A percentile compares a stretch with the other conserved stretches of the same genome.
Evolutionary conservation across 78 protist species (phyloP).

Genomic region (Diacronema lutheri): DNA sequence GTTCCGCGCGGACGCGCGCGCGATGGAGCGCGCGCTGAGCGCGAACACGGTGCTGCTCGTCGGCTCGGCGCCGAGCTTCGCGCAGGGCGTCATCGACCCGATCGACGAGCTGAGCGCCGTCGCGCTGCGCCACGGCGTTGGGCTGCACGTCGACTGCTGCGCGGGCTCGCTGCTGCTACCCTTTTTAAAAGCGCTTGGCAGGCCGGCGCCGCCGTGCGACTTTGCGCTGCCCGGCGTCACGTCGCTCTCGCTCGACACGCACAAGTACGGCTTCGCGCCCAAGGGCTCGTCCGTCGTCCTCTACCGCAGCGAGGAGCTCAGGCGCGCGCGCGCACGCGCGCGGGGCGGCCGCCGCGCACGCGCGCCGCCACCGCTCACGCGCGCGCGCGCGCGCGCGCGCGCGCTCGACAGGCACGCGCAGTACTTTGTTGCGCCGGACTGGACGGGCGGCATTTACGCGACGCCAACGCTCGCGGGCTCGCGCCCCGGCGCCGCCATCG

Average conservation of each 20-base stretch:
- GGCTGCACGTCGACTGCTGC: conserved; percentile 41
- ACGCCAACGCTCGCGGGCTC: conserved; percentile 83
- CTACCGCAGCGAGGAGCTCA: conserved; percentile 40
- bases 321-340: not conserved
- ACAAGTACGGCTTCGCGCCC: conserved; percentile 88
- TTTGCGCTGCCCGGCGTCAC: conserved; percentile 22
- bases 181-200: not conserved
- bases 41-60: conserved; percentile 36
- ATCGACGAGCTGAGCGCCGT: not conserved
- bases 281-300: conserved; percentile 79
- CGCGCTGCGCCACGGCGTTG: not conserved
- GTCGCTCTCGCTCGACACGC: conserved; percentile 73
- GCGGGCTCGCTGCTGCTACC: conserved; percentile 14
- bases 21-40: conserved; percentile 3
- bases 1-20: not conserved
- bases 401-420: not conserved
- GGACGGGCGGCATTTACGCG: conserved; percentile 83
- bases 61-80: conserved; percentile 27
- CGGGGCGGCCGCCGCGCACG: not conserved
- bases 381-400: too few species aligned
- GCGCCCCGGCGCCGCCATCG: conserved; percentile 80
- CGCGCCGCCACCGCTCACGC: too few species aligned
- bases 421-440: conserved; percentile 38
- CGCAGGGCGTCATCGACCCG: conserved; percentile 26
- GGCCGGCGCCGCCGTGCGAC: not conserved